Base-by-base conservation (phyloP, 2,329 filamentous ascomycete genomes). In the Alternaria gansuensis region DNA sequence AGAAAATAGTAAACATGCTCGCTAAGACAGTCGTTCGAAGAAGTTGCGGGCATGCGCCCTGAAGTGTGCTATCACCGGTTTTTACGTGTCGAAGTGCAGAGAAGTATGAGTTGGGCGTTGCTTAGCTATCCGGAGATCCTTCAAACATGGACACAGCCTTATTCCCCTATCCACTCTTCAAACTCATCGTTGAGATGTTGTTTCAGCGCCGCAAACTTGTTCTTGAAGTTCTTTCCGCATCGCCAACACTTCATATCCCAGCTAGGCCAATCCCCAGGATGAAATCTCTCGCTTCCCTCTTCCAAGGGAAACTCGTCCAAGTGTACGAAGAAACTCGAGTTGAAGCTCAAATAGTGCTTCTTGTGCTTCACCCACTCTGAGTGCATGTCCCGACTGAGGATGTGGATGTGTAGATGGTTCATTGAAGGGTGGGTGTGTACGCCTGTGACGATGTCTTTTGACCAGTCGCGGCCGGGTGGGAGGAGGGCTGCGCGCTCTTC, bases 271-370 rank as follows among this genome's bases (percentile, higher is more conserved):
- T 83, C 82, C 0, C 79, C 81, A 0, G 87, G 84, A 55, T 87
- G 74, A 63, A 88, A 82, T 59, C 92, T 80, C 44, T 79, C 76
- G 74, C 96, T 92, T 54, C 88, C 85, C 26, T 80, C 62, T 0
- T 83, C 82, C 29, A 98, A 79, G 4, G 95, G 94, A 49, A 97
- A 94, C 59, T 93, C 90, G 23, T 87, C 87, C 26, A 98, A 71
- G 14, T 84, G 82, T 11, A 98, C 85, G 23, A 99, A 86, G 75
- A 98, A 99, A 3, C 86, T 85, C 51, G 93, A 96, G 31, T 86
- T 88, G 78, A 98, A 98, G 64, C 90, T 95, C 73, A 95, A 92
- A 79, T 97, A 98, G 79, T 98, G 95, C 75, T 93, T 94, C 64
- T 88, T 84, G 73, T 94, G 88, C 79, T 89, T 91, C 77, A 97